Percentiles rank a stretch among this genome's conserved stretches.
These are phyloP conservation scores for Malassezia equina DNA, from an alignment of 1,284 basidiomycete genomes.

Conservation along the genomic window DNA sequence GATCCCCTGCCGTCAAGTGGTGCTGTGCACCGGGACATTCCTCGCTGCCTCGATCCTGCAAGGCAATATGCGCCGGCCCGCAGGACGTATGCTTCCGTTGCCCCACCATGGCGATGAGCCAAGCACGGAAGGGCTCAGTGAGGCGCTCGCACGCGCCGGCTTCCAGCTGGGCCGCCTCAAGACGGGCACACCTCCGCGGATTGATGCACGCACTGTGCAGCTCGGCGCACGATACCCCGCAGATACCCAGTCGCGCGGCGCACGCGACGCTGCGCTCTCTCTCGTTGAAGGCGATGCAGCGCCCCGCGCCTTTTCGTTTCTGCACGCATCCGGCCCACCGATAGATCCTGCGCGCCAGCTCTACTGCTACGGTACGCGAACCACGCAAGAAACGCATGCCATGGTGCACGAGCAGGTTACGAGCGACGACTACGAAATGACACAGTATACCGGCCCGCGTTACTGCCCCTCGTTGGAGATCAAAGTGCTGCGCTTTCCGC, in stretches of 20 bases:
- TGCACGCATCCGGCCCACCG: constrained; percentile 20
- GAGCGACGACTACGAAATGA: constrained; percentile 66
- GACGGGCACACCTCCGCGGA: constrained; percentile 76
- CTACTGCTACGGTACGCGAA: constrained; percentile 63
- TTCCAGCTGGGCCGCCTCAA: constrained; percentile 73
- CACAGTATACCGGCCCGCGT: constrained; percentile 76
- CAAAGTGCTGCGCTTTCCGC: constrained; percentile 67
- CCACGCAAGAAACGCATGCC: constrained; percentile 62
- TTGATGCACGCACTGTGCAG: constrained; percentile 62
- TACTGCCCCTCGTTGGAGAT: constrained; percentile 84
- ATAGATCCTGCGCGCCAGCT: constrained; percentile 58
- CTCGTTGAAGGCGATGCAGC: constrained; percentile 20
- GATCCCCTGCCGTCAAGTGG: constrained; percentile 66
- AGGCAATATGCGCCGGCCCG: constrained; percentile 66
- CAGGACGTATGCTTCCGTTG: constrained; percentile 67
- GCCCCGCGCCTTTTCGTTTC: constrained; percentile 28
- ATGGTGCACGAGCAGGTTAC: constrained; percentile 65
- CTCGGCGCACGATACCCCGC: constrained; percentile 49
- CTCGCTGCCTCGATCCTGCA: constrained; percentile 79
- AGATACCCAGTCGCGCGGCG: constrained; percentile 10
- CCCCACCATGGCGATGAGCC: constrained; percentile 53
- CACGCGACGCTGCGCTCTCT: constrained; percentile 14
- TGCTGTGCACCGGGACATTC: constrained; percentile 82
- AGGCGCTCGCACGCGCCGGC: constrained; percentile 62
- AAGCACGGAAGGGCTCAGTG: constrained; percentile 58